Evolutionary conservation across 2,329 filamentous ascomycete genomes (phyloP), one percentile per base, ranked within the genome.

Genomic region (Colletotrichum sojae): DNA sequence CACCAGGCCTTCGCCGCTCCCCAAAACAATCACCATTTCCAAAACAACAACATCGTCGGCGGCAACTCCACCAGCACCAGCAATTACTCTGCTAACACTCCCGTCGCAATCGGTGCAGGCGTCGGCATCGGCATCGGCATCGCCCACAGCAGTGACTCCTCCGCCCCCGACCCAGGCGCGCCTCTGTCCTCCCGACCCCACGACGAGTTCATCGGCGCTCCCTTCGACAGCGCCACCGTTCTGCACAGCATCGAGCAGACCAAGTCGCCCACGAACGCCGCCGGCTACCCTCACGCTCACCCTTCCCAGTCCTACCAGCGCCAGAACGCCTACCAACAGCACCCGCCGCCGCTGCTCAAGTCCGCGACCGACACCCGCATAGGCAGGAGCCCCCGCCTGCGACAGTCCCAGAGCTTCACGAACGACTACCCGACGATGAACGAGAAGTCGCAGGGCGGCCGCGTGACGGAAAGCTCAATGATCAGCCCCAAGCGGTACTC

Each of bases 401-500:
- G 90, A 76, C 87, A 90, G 71, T 93, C 92, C 25, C 85, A 86
- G 69, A 93, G 90, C 78, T 91, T 91, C 77, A 85, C 88, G 53
- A 80, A 83, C 72, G 80, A 84, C 73, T 85, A 83, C 75, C 80
- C 83, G 54, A 85, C 88, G 69, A 82, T 88, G 73, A 83, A 71
- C 73, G 83, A 85, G 72, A 84, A 85, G 75, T 74, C 79, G 15
- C 75, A 79, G 63, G 65, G 67, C 20, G 63, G 75, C 39, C 75
- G 78, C 57, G 52, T 55, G 31, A 70, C 66, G 66, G 87, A 89
- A 65, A 83, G 78, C 69, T 82, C 80, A 63, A 76, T 88, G 67
- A 81, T 84, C 52, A 86, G 84, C 71, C 85, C 90, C 48, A 94
- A 96, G 82, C 86, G 94, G 73, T 92, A 91, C 78, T 96, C 94